Conservation (phyloP, 441 rosid species). For the Pelargonium australe region DNA sequence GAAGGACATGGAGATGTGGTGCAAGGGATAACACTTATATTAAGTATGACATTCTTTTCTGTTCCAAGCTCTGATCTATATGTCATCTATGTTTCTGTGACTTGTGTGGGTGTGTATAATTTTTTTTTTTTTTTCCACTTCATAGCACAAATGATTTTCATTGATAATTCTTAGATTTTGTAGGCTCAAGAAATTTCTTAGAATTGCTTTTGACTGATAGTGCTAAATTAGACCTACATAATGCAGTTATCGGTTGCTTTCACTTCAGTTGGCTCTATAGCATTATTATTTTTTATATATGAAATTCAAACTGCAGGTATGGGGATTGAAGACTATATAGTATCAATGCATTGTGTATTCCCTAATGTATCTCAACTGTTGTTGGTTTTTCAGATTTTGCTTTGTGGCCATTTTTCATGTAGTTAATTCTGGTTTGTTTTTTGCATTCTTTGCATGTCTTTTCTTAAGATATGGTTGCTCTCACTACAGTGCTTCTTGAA, state of each 20-base stretch:
- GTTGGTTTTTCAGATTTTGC: background rate
- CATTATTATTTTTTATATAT: too few relatives aligned
- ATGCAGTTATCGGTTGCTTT: too few relatives aligned
- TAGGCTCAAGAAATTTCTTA: too few relatives aligned
- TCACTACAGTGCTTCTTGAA: background rate
- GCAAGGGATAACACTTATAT: constrained; percentile 70
- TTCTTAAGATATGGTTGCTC: background rate
- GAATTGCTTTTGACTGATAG: too few relatives aligned
- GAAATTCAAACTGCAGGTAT: too few relatives aligned
- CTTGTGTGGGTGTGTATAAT: background rate
- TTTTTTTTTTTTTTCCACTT: background rate
- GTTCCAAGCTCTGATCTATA: constrained; percentile 8
- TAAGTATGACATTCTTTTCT: constrained; percentile 50
- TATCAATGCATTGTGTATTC: background rate
- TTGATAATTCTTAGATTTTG: too few relatives aligned
- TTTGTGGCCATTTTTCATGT: background rate
- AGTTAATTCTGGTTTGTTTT: background rate
- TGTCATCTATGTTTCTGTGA: background rate
- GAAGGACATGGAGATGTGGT: constrained; percentile 89
- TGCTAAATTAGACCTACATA: too few relatives aligned
- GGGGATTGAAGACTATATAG: too few relatives aligned
- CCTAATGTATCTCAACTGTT: background rate
- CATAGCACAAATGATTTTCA: too few relatives aligned
- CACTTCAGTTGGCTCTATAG: too few relatives aligned
- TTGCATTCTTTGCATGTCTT: background rate